phyloP scores from a whole-genome alignment of 441 rosid genomes.

The Adansonia gregorii region DNA sequence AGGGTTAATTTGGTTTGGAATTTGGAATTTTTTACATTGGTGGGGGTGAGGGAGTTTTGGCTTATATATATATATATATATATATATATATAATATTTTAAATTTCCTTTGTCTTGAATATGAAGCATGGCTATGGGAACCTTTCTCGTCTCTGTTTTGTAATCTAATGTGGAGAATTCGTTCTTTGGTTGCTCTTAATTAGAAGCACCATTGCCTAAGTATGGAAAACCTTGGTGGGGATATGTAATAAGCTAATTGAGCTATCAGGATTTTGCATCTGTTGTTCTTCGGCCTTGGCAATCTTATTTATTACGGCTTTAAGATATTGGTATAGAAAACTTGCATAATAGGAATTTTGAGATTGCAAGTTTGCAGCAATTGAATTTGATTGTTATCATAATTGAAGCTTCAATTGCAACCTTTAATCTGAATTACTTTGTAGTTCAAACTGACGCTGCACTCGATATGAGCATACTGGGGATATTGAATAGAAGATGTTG shows the following conservation, averaged over 20 bases:
- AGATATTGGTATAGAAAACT: background rate
- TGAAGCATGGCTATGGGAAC: slow-evolving; percentile 4
- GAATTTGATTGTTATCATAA: background rate
- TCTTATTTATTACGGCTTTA: slow-evolving; percentile 15
- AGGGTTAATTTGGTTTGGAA: slow-evolving; percentile 3
- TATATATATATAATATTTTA: background rate
- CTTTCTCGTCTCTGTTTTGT: slow-evolving; percentile 1
- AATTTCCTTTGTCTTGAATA: slow-evolving; percentile 4
- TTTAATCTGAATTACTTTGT: background rate
- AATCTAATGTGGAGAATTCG: background rate
- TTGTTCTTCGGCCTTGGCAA: slow-evolving; percentile 2
- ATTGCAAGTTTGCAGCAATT: background rate
- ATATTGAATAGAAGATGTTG: background rate
- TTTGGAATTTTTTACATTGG: slow-evolving; percentile 3
- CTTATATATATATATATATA: background rate
- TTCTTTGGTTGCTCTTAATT: background rate
- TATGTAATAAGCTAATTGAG: background rate
- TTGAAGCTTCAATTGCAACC: background rate
- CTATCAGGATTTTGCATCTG: background rate
- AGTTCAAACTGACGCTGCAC: background rate
- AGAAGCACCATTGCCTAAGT: background rate
- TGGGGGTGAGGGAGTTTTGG: background rate
- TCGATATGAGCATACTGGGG: background rate
- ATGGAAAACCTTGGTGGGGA: background rate
- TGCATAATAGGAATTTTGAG: background rate